Evolutionary conservation across 768 basidiomycete genomes (phyloP).

Genomic region (Coprinopsis strossmayeri): DNA sequence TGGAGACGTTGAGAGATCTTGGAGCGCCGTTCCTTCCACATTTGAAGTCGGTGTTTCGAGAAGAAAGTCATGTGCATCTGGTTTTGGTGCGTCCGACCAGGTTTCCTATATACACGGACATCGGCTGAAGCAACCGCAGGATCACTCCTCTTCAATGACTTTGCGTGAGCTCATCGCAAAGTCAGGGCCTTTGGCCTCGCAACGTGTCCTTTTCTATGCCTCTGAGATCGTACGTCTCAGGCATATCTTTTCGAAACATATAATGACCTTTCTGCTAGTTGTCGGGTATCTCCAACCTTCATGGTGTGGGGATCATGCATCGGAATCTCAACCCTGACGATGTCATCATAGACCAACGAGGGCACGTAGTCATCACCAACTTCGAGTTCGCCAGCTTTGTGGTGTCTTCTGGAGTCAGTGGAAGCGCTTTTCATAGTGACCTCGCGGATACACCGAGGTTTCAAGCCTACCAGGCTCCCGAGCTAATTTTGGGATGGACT

Average conservation of each 20-base stretch:
- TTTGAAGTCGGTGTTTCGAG: slow-evolving; percentile 34
- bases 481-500: slow-evolving; percentile 48
- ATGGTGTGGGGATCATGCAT: slow-evolving; percentile 41
- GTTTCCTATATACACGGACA: background rate
- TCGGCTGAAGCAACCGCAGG: slow-evolving; percentile 12
- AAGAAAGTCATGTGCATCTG: slow-evolving; percentile 30
- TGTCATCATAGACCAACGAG: slow-evolving; percentile 34
- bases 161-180: slow-evolving; percentile 4
- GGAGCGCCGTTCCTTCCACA: slow-evolving; percentile 30
- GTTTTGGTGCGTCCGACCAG: slow-evolving; percentile 28
- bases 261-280: slow-evolving; percentile 24
- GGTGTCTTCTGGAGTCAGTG: slow-evolving; percentile 11
- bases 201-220: slow-evolving; percentile 35
- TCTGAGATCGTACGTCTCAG: slow-evolving; percentile 47
- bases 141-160: slow-evolving; percentile 13
- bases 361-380: slow-evolving; percentile 40
- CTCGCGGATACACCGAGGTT: background rate
- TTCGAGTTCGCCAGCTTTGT: slow-evolving; percentile 31
- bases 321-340: slow-evolving; percentile 38
- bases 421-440: slow-evolving; percentile 10
- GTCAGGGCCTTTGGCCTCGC: slow-evolving; percentile 19
- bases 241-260: too few relatives aligned
- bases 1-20: slow-evolving; percentile 28
- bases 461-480: slow-evolving; percentile 40
- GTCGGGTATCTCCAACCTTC: slow-evolving; percentile 37